A percentile compares a stretch with the other conserved stretches of the same genome.
phyloP scores from a whole-genome alignment of 345 rosid genomes.

The Aurinia saxatilis region DNA sequence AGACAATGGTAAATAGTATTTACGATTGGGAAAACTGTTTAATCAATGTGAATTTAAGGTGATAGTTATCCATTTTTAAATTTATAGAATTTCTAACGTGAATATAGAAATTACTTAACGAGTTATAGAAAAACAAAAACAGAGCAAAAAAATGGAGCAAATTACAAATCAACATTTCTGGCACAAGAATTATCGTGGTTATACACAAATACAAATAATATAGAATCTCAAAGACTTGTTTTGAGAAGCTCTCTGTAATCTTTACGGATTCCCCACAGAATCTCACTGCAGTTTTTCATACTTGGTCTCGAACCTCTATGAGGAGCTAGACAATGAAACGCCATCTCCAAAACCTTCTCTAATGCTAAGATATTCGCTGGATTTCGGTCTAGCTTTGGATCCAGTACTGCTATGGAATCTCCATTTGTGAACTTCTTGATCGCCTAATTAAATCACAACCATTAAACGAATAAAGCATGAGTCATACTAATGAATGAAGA shows the following conservation, averaged over 20 bases:
- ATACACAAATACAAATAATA: background rate
- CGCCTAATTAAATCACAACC: slow-evolving; percentile 48
- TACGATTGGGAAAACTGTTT: background rate
- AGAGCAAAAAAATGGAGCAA: too few species aligned
- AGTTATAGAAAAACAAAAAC: too few species aligned
- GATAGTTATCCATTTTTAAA: background rate
- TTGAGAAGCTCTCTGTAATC: slow-evolving; percentile 55
- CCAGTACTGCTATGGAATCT: slow-evolving; percentile 49
- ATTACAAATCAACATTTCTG: background rate
- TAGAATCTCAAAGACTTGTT: slow-evolving; percentile 15
- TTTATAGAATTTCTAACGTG: background rate
- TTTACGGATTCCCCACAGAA: slow-evolving; percentile 83
- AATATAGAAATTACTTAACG: background rate
- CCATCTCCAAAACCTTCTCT: slow-evolving; percentile 69
- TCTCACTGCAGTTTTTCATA: slow-evolving; percentile 81
- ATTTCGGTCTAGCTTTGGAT: slow-evolving; percentile 55
- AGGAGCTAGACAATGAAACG: slow-evolving; percentile 72
- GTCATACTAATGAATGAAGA: background rate
- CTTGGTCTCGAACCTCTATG: slow-evolving; percentile 59
- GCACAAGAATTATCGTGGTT: background rate
- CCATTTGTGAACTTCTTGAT: slow-evolving; percentile 63
- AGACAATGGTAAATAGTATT: too few species aligned
- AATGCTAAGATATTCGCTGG: slow-evolving; percentile 45
- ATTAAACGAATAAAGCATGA: background rate
- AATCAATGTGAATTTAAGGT: background rate